Conservation (phyloP, 2,329 filamentous ascomycete species). For the Hymenoscyphus albidus region DNA sequence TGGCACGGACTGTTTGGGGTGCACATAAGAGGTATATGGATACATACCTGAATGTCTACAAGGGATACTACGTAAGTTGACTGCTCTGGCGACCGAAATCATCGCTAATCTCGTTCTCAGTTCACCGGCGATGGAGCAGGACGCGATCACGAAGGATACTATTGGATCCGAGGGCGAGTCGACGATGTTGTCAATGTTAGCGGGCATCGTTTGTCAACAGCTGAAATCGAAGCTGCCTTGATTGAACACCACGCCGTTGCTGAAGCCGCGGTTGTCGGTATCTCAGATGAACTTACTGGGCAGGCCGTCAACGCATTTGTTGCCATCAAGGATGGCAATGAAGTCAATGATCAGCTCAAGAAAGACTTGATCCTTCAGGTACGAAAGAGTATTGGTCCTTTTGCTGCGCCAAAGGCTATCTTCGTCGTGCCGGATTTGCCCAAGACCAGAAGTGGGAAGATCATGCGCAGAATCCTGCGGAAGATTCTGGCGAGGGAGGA, state of each 20-base stretch:
- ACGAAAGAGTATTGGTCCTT: constrained; percentile 94
- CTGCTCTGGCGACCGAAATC: background rate
- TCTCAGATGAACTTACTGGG: constrained; percentile 88
- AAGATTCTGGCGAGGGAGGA: constrained; percentile 98
- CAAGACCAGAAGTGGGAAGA: constrained; percentile 97
- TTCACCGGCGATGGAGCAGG: constrained; percentile 93
- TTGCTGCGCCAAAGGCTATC: constrained; percentile 92
- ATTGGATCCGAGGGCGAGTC: constrained; percentile 98
- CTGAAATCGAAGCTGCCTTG: constrained; percentile 95
- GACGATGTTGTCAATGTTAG: constrained; percentile 99
- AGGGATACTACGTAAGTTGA: constrained; percentile 88
- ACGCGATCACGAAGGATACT: constrained; percentile 96
- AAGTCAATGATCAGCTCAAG: constrained; percentile 72
- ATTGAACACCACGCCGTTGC: constrained; percentile 88
- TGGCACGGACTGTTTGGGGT: constrained; percentile 96
- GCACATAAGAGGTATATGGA: constrained; percentile 99
- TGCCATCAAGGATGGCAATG: constrained; percentile 79
- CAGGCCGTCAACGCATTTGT: constrained; percentile 98
- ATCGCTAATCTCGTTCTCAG: constrained; percentile 39
- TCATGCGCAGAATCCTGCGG: constrained; percentile 93
- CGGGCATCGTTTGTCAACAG: constrained; percentile 91
- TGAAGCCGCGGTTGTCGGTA: constrained; percentile 92
- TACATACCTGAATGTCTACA: constrained; percentile 96
- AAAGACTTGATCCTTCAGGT: constrained; percentile 95
- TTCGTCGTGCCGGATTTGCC: constrained; percentile 89